These are phyloP conservation scores for Zea mays DNA, from an alignment of 176 grass and related monocot species.

Conservation along the genomic window Zm-B73-REFERENCE-NAM-5.0 NC_050099.1:193990001-193990500, in stretches of 20 bases:
- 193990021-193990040: background rate
- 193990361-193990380: background rate
- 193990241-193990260: background rate
- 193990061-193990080: constrained; percentile 96
- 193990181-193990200: constrained; percentile 5
- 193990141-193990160: constrained; percentile 66
- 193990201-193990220: background rate
- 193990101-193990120: constrained; percentile 80
- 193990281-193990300: constrained; percentile 75
- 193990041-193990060: constrained; percentile 24
- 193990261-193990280: constrained; percentile 53
- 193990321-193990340: constrained; percentile 93
- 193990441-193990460: constrained; percentile 69
- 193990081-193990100: constrained; percentile 77
- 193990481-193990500: constrained; percentile 94
- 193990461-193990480: constrained; percentile 83
- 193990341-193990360: constrained; percentile 24
- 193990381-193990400: background rate
- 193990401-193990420: background rate
- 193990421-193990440: constrained; percentile 98
- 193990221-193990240: background rate
- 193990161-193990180: constrained; percentile 41
- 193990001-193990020: constrained; percentile 24
- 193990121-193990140: constrained; percentile 68
- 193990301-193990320: constrained; percentile 87